These are phyloP conservation scores for Talaromyces sp. DNA, from an alignment of 2,329 filamentous ascomycete species.

Conservation along the genomic window DNA sequence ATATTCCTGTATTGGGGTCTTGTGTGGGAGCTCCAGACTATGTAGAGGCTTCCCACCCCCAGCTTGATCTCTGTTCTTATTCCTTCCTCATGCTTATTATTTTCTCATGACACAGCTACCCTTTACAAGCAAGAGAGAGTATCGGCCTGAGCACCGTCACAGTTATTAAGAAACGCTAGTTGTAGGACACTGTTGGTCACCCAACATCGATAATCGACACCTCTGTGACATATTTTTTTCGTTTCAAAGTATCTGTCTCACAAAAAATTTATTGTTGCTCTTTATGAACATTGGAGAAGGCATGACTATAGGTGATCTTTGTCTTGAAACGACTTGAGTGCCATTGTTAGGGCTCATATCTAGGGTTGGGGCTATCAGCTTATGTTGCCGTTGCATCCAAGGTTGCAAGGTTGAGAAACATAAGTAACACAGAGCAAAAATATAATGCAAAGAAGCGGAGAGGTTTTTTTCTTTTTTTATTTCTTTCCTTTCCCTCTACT, in stretches of 20 bases:
- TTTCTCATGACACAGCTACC: too few relatives aligned
- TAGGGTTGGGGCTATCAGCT: too few relatives aligned
- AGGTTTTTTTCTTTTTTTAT: background rate
- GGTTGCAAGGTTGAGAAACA: background rate
- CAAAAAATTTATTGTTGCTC: background rate
- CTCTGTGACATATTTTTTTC: background rate
- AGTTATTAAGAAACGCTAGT: background rate
- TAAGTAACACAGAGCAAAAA: background rate
- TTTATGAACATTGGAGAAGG: background rate
- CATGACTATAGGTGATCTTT: background rate
- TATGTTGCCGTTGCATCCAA: too few relatives aligned
- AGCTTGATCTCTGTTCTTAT: too few relatives aligned
- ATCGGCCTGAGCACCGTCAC: too few relatives aligned
- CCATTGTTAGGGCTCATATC: background rate
- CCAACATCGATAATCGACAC: background rate
- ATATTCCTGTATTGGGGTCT: too few relatives aligned
- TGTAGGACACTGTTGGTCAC: background rate
- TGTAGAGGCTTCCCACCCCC: too few relatives aligned
- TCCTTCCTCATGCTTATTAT: too few relatives aligned
- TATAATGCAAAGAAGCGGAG: background rate
- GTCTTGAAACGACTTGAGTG: background rate
- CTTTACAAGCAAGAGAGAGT: too few relatives aligned
- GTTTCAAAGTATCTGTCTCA: background rate
- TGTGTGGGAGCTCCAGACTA: too few relatives aligned
- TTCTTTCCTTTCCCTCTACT: background rate